Percentiles rank a stretch among this genome's conserved stretches.
Conservation (phyloP, 257 asterid species). For the Rhazya stricta region DNA sequence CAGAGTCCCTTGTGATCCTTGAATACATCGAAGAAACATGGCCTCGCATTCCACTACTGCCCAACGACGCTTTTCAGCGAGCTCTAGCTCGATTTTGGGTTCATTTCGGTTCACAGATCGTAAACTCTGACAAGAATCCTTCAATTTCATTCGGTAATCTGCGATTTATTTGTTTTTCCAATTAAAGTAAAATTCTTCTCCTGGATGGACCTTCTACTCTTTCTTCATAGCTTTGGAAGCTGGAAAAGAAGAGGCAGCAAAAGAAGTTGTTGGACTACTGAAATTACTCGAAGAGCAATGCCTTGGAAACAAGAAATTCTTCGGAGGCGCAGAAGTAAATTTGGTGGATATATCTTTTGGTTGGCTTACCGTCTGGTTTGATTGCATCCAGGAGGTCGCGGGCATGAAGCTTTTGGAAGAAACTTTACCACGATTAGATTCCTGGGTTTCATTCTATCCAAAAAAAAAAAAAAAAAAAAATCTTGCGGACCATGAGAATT, state of each 20-base stretch:
- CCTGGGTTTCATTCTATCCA: too few relatives aligned
- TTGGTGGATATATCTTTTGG: conserved; percentile 22
- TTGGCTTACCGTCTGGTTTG: conserved; percentile 27
- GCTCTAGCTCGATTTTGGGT: conserved; percentile 34
- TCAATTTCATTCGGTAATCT: background rate
- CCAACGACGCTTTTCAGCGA: conserved; percentile 16
- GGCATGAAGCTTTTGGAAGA: conserved; percentile 16
- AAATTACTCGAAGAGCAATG: conserved; percentile 22
- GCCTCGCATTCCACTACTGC: conserved; percentile 24
- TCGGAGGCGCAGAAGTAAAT: conserved; percentile 20
- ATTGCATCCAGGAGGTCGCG: conserved; percentile 17
- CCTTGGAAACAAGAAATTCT: conserved; percentile 28
- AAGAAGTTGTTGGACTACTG: conserved; percentile 16
- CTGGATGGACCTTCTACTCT: background rate
- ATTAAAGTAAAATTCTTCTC: background rate
- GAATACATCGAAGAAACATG: conserved; percentile 36
- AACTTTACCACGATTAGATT: conserved; percentile 12
- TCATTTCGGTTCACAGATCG: conserved; percentile 20
- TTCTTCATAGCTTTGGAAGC: conserved; percentile 17
- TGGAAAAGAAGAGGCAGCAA: conserved; percentile 19
- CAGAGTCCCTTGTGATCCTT: conserved; percentile 30
- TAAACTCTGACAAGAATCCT: background rate
- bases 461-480: too few relatives aligned
- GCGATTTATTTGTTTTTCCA: background rate
- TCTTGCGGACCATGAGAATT: conserved; percentile 11